Evolutionary conservation across 345 rosid species (phyloP).

Genomic region (Brassica napus): DNA sequence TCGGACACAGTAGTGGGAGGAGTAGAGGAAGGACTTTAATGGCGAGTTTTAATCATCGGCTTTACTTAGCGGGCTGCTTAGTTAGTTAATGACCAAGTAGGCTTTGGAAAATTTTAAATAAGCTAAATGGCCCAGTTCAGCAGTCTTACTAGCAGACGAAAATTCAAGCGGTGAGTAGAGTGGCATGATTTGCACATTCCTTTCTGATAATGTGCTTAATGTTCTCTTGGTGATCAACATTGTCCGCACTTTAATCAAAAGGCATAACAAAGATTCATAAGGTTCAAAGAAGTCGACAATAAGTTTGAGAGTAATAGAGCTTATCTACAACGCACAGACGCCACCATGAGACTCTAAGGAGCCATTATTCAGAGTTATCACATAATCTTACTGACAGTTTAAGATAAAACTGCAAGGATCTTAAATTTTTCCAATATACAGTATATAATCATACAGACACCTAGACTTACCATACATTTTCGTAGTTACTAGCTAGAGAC

Average conservation of each 20-base stretch:
- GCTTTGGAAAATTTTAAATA: too few relatives aligned
- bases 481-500: not conserved
- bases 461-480: not conserved
- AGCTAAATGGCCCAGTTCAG: too few relatives aligned
- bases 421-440: not conserved
- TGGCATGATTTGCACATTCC: too few relatives aligned
- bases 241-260: not conserved
- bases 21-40: too few relatives aligned
- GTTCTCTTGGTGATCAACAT: not conserved
- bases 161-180: too few relatives aligned
- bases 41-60: too few relatives aligned
- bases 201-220: not conserved
- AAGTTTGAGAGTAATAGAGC: not conserved
- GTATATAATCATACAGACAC: not conserved
- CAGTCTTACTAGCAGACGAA: too few relatives aligned
- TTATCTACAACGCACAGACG: not conserved
- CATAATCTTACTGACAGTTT: not conserved
- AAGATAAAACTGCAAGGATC: not conserved
- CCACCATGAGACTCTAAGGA: slow-evolving; percentile 1
- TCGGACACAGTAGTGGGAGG: too few relatives aligned
- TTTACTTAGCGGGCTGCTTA: too few relatives aligned
- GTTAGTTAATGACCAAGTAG: too few relatives aligned
- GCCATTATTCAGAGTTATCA: not conserved
- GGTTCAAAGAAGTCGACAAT: not conserved
- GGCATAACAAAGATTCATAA: not conserved